Evolutionary conservation across 768 basidiomycete genomes (phyloP).

Genomic region (Strobilomyces echinocephalus): DNA sequence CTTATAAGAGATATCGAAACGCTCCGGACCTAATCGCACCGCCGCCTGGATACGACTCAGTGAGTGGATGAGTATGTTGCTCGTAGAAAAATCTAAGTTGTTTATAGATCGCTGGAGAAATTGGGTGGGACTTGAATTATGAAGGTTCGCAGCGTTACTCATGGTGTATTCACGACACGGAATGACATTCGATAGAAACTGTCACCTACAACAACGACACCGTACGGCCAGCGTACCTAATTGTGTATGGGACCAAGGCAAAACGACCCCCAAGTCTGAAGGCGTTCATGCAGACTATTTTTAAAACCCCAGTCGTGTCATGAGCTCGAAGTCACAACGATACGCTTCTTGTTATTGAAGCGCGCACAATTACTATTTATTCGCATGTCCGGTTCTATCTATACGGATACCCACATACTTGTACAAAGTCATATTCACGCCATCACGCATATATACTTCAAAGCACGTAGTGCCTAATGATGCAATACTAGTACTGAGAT

Average conservation of each 20-base stretch:
- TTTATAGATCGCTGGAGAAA: constrained; percentile 52
- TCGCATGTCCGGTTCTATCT: neutral
- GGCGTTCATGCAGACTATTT: constrained; percentile 24
- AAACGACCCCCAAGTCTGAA: constrained; percentile 18
- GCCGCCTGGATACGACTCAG: constrained; percentile 57
- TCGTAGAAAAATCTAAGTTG: neutral
- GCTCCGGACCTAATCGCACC: constrained; percentile 44
- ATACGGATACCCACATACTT: constrained; percentile 15
- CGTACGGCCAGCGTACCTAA: constrained; percentile 59
- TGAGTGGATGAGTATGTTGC: constrained; percentile 30
- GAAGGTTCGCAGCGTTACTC: constrained; percentile 31
- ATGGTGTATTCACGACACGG: neutral
- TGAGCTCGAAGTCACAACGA: constrained; percentile 3
- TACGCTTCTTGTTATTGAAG: neutral
- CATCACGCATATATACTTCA: constrained; percentile 5
- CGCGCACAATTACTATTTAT: constrained; percentile 11
- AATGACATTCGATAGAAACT: constrained; percentile 39
- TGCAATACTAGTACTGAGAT: neutral
- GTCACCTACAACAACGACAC: constrained; percentile 66
- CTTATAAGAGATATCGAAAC: constrained; percentile 47
- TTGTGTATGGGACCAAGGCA: constrained; percentile 49
- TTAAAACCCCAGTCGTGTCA: constrained; percentile 30
- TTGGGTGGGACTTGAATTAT: constrained; percentile 63
- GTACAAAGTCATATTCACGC: constrained; percentile 13
- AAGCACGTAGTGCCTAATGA: neutral